Conservation (phyloP, 345 rosid genomes). For the Iberis pinnata region DNA sequence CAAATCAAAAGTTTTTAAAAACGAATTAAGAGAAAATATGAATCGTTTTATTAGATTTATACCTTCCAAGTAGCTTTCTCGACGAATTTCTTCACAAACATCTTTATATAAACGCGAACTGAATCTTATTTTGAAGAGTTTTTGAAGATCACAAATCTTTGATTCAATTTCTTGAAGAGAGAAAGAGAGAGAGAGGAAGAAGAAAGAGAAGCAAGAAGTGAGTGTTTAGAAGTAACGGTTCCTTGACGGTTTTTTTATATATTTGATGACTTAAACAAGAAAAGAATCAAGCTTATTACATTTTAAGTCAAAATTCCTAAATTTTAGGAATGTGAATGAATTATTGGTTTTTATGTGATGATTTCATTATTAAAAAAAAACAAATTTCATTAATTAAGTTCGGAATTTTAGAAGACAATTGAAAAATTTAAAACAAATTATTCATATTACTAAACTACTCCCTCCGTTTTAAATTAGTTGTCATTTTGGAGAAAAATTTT, state of each 20-base stretch:
- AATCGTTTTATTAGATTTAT: not conserved
- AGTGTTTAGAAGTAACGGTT: conserved; percentile 31
- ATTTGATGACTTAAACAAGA: not conserved
- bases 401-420: too few relatives aligned
- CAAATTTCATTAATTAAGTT: too few relatives aligned
- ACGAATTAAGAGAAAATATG: not conserved
- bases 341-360: too few relatives aligned
- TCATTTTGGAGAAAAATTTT: too few relatives aligned
- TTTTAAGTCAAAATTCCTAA: not conserved
- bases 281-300: not conserved
- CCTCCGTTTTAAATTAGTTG: too few relatives aligned
- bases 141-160: not conserved
- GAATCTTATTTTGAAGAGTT: conserved; percentile 3
- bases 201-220: not conserved
- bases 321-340: too few relatives aligned
- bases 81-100: conserved; percentile 34
- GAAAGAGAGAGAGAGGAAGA: conserved; percentile 3
- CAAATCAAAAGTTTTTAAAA: not conserved
- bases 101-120: conserved; percentile 11
- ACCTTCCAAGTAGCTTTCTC: conserved; percentile 32
- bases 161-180: not conserved
- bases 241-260: conserved; percentile 20
- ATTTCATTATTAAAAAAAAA: too few relatives aligned
- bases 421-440: too few relatives aligned
- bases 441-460: too few relatives aligned